Evolutionary conservation across 805 yeast genomes (phyloP).

Genomic region (Lachancea thermotolerans): DNA sequence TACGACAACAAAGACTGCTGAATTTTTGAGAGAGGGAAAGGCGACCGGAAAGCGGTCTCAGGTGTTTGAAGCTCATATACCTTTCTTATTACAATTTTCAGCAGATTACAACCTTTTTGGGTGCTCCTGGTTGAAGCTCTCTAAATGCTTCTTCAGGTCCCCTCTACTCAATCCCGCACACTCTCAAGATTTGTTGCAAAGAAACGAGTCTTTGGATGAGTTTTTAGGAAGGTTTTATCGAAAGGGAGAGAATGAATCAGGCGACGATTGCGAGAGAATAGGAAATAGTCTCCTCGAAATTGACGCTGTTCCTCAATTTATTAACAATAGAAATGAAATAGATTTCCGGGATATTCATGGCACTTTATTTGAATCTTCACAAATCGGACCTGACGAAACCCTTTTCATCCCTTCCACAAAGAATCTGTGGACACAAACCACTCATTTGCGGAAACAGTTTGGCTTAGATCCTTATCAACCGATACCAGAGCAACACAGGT

Average conservation of each 20-base stretch:
- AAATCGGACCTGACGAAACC: constrained; percentile 12
- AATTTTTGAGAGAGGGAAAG: constrained; percentile 40
- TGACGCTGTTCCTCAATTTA: constrained; percentile 57
- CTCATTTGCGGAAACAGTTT: constrained; percentile 40
- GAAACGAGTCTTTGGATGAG: constrained; percentile 29
- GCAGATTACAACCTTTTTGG: constrained; percentile 81
- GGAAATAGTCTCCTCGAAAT: constrained; percentile 64
- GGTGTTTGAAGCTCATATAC: constrained; percentile 75
- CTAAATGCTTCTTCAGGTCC: constrained; percentile 44
- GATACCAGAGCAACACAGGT: constrained; percentile 25
- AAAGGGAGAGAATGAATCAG: constrained; percentile 15
- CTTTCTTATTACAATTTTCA: constrained; percentile 67
- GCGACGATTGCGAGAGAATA: constrained; percentile 38
- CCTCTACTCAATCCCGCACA: constrained; percentile 41
- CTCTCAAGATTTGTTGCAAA: constrained; percentile 23
- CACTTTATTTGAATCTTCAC: constrained; percentile 35
- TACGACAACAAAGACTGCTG: constrained; percentile 48
- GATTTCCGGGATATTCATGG: constrained; percentile 44
- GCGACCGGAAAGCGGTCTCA: constrained; percentile 36
- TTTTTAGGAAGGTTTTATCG: constrained; percentile 28
- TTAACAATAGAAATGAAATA: constrained; percentile 47
- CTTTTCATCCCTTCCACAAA: constrained; percentile 40
- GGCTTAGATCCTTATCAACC: constrained; percentile 31
- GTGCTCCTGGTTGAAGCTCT: constrained; percentile 64
- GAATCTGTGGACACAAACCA: constrained; percentile 54